Conservation (phyloP, 1,284 basidiomycete genomes). For the Tilletia caries region DNA sequence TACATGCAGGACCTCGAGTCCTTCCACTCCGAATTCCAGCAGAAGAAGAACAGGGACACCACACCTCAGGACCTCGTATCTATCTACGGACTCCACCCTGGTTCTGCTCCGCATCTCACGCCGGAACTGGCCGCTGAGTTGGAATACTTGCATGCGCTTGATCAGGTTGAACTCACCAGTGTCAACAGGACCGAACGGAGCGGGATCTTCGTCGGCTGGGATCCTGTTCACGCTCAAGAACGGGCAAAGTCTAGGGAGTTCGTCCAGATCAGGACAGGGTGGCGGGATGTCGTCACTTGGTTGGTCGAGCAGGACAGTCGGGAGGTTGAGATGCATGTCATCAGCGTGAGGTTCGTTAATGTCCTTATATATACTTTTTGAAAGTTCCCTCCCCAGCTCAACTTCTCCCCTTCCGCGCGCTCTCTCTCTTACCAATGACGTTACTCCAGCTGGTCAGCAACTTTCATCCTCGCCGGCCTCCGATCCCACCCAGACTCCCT, state of each 20-base stretch:
- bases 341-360: constrained; percentile 33
- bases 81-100: background rate
- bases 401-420: background rate
- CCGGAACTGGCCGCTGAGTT: constrained; percentile 19
- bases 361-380: too few relatives aligned
- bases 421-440: background rate
- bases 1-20: constrained; percentile 33
- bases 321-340: constrained; percentile 24
- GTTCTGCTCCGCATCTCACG: background rate
- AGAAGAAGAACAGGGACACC: constrained; percentile 14
- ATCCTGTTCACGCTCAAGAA: background rate
- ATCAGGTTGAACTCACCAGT: constrained; percentile 30
- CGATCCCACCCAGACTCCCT: background rate
- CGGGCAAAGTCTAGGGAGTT: constrained; percentile 13
- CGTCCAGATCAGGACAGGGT: constrained; percentile 30
- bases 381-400: too few relatives aligned
- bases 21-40: background rate
- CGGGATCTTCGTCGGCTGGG: constrained; percentile 33
- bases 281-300: constrained; percentile 26
- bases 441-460: constrained; percentile 29
- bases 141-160: constrained; percentile 25
- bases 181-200: constrained; percentile 29
- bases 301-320: background rate
- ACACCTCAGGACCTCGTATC: constrained; percentile 11
- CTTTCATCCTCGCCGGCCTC: constrained; percentile 30